Conservation (phyloP, 75 land plant species). For the Selaginella moellendorffii region DNA sequence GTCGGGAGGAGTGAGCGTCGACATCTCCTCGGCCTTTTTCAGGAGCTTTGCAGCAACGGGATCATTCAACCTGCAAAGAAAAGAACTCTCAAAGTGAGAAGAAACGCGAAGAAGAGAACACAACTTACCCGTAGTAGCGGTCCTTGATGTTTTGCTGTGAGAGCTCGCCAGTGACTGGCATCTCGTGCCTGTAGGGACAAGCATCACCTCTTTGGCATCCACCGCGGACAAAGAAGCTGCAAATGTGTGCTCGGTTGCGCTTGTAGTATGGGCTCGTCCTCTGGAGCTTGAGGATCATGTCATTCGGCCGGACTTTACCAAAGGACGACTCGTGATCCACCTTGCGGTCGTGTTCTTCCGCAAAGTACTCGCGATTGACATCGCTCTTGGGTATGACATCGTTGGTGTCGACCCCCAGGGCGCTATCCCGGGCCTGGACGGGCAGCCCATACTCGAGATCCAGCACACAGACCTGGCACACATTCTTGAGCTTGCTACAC, state of each 20-base stretch:
- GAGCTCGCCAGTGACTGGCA: slow-evolving; percentile 88
- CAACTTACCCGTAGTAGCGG: slow-evolving; percentile 86
- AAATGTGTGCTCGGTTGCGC: slow-evolving; percentile 88
- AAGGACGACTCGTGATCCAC: slow-evolving; percentile 94
- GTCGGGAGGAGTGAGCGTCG: slow-evolving; percentile 75
- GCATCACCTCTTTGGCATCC: slow-evolving; percentile 95
- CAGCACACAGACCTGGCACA: slow-evolving; percentile 90
- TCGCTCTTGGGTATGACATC: slow-evolving; percentile 96
- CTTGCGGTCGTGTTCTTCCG: slow-evolving; percentile 97
- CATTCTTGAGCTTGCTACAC: slow-evolving; percentile 95
- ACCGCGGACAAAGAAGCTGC: slow-evolving; percentile 87
- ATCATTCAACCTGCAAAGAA: slow-evolving; percentile 68
- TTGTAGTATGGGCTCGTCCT: slow-evolving; percentile 91
- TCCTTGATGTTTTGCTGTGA: slow-evolving; percentile 97
- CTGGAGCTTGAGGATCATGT: slow-evolving; percentile 95
- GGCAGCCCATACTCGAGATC: slow-evolving; percentile 95
- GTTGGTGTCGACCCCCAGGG: slow-evolving; percentile 61
- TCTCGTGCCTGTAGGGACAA: slow-evolving; percentile 95
- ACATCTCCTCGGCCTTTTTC: slow-evolving; percentile 91
- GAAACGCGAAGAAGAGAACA: no score
- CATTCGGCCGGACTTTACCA: slow-evolving; percentile 88
- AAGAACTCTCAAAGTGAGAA: background rate
- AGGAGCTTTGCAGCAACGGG: slow-evolving; percentile 91
- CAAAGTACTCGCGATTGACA: slow-evolving; percentile 94
- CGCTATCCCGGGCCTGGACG: slow-evolving; percentile 93